phyloP scores from a whole-genome alignment of 306 rosid genomes.

The Cucumis melo region DNA sequence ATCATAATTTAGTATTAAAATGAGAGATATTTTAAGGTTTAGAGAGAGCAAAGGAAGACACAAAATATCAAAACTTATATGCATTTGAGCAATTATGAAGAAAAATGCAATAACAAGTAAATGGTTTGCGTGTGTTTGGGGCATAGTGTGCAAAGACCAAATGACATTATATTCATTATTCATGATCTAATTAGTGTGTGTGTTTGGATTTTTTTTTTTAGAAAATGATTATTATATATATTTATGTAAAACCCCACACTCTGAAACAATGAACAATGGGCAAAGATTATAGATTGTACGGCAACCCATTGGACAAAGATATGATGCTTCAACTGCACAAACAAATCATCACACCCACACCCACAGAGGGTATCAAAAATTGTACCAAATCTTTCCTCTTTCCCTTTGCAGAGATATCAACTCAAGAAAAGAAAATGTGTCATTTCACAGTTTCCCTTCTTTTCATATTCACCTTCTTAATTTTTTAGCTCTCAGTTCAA shows the following conservation, averaged over 20 bases:
- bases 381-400: background rate
- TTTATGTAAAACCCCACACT: background rate
- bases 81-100: background rate
- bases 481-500: background rate
- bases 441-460: background rate
- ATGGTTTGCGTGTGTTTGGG: background rate
- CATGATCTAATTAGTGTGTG: background rate
- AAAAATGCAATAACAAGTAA: background rate
- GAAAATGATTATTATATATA: background rate
- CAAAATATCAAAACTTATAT: background rate
- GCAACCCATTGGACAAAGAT: background rate
- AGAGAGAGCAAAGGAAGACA: background rate
- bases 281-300: background rate
- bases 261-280: background rate
- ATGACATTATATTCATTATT: background rate
- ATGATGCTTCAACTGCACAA: slow-evolving; percentile 2
- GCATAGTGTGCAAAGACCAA: slow-evolving; percentile 1
- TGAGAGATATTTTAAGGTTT: background rate
- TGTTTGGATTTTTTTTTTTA: background rate
- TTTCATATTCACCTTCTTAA: background rate
- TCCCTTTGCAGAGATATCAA: background rate
- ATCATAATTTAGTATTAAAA: too few species aligned
- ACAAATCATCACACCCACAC: background rate
- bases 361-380: background rate
- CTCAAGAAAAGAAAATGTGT: background rate